These are phyloP conservation scores for Spirogloea muscicola DNA, from an alignment of 139 green algal genomes.

Conservation along the genomic window DNA sequence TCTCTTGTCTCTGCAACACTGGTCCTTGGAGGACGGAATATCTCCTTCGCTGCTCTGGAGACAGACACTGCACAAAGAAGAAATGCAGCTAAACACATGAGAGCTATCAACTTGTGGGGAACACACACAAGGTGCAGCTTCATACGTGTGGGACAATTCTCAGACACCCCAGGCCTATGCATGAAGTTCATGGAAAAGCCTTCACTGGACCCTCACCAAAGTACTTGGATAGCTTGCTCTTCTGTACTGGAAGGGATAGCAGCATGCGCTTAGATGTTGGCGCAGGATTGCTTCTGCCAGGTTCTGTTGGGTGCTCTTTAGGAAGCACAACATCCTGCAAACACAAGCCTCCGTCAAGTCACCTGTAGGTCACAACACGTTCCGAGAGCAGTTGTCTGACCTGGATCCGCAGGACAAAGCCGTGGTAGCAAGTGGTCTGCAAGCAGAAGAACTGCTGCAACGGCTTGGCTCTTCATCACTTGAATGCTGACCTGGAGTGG, in stretches of 20 bases:
- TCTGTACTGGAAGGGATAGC: slow-evolving; percentile 31
- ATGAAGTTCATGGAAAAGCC: not conserved
- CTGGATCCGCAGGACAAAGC: no score
- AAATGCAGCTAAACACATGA: not conserved
- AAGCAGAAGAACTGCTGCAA: no score
- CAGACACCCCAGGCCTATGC: not conserved
- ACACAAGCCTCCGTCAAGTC: no score
- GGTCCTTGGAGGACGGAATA: not conserved
- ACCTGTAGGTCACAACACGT: no score
- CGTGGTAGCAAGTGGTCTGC: no score
- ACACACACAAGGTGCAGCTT: not conserved
- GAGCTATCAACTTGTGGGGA: not conserved
- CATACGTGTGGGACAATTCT: not conserved
- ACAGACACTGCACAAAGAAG: not conserved
- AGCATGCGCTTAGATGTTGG: not conserved
- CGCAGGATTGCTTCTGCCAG: not conserved
- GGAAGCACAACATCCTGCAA: no score
- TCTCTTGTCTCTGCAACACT: no score
- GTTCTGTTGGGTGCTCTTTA: not conserved
- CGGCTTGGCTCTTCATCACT: no score
- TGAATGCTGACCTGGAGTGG: slow-evolving; percentile 45
- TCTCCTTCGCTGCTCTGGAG: slow-evolving; percentile 6
- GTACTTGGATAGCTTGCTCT: slow-evolving; percentile 38
- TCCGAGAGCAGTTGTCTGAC: no score
- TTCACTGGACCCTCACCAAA: slow-evolving; percentile 7